A percentile compares a stretch with the other conserved stretches of the same genome.
These are phyloP conservation scores for Pochonia chlamydosporia DNA, from an alignment of 2,329 filamentous ascomycete genomes.

Conservation along the genomic window DNA sequence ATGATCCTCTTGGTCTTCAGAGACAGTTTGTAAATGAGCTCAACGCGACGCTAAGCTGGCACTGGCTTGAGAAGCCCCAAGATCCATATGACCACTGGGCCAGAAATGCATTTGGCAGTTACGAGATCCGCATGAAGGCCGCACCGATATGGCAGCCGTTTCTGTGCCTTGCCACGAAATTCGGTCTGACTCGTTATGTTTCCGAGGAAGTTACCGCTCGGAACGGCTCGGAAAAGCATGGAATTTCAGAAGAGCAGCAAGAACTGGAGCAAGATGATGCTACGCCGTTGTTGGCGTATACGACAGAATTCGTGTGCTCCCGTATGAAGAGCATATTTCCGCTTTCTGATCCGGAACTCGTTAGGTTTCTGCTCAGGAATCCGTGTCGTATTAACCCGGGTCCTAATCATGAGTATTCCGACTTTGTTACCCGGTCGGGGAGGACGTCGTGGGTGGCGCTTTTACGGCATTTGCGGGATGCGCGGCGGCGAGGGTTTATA, in stretches of 20 bases:
- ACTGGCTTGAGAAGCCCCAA: conserved; percentile 20
- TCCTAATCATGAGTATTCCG: conserved; percentile 13
- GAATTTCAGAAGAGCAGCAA: not conserved
- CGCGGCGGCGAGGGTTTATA: conserved; percentile 24
- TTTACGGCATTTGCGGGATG: conserved; percentile 24
- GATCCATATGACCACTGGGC: conserved; percentile 28
- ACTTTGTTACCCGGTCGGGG: conserved; percentile 16
- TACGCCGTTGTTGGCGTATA: conserved; percentile 25
- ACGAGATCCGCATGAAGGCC: conserved; percentile 24
- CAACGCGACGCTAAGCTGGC: conserved; percentile 22
- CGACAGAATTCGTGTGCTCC: conserved; percentile 27
- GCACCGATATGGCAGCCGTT: conserved; percentile 23
- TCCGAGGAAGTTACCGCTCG: conserved; percentile 14
- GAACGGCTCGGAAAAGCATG: not conserved
- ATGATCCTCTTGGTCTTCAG: conserved; percentile 13
- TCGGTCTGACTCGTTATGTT: conserved; percentile 24
- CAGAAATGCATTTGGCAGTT: conserved; percentile 22
- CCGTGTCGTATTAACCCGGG: conserved; percentile 13
- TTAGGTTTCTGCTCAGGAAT: conserved; percentile 18
- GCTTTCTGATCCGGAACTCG: conserved; percentile 21
- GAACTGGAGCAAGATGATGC: conserved; percentile 6
- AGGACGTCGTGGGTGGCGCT: conserved; percentile 24
- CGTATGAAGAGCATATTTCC: conserved; percentile 28
- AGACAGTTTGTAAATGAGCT: conserved; percentile 20
- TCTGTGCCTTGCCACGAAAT: conserved; percentile 25